Conservation (phyloP, 192 early-diverging fungal genomes). For the Neocallimastix lanati region DNA sequence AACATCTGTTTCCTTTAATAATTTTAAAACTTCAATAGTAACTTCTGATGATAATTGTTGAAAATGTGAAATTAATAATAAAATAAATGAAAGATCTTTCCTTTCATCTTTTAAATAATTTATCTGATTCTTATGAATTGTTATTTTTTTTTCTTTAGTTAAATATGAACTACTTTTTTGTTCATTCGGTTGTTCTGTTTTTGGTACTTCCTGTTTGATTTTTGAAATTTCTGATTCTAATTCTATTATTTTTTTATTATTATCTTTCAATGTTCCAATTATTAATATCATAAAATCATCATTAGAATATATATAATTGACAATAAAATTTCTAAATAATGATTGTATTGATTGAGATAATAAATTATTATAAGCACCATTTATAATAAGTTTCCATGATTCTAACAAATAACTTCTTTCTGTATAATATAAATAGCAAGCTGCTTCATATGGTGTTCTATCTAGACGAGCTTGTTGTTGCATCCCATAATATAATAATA, state of each 20-base stretch:
- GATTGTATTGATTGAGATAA: constrained; percentile 19
- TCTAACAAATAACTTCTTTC: constrained; percentile 43
- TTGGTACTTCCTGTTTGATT: constrained; percentile 12
- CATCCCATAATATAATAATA: constrained; percentile 34
- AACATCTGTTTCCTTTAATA: neutral
- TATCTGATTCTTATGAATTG: neutral
- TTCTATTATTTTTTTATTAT: constrained; percentile 19
- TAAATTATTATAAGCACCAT: constrained; percentile 19
- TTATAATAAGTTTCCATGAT: constrained; percentile 29
- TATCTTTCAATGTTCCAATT: constrained; percentile 14
- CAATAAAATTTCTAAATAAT: constrained; percentile 17
- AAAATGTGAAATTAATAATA: neutral
- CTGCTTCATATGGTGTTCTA: constrained; percentile 35
- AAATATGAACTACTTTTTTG: neutral
- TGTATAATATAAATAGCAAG: constrained; percentile 44
- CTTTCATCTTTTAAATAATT: neutral
- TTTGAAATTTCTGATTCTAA: constrained; percentile 18
- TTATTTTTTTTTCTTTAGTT: neutral
- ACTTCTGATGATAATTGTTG: neutral
- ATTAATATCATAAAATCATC: neutral
- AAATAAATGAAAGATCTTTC: neutral
- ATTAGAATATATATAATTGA: constrained; percentile 23
- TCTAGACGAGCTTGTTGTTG: constrained; percentile 30
- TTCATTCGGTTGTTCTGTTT: neutral
- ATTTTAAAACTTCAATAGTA: neutral